Evolutionary conservation across 495 filamentous ascomycete genomes (phyloP).

Genomic region (Penicillium dipodomyicola): DNA sequence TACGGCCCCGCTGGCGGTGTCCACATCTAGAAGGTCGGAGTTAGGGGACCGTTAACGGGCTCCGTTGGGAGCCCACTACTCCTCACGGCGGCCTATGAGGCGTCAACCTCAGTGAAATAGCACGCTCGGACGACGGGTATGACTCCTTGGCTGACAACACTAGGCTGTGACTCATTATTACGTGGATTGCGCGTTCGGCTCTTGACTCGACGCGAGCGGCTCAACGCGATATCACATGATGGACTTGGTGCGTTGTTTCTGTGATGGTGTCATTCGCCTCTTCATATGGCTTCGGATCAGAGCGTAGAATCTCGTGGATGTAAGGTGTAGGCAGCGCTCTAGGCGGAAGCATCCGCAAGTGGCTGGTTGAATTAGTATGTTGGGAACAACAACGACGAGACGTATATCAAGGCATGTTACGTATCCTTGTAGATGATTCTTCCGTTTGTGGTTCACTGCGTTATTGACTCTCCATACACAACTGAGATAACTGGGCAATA

Average conservation of each 20-base stretch:
- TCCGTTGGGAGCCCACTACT: neutral
- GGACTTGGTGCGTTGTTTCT: neutral
- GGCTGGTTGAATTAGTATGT: neutral
- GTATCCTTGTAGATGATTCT: neutral
- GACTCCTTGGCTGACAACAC: slow-evolving; percentile 3
- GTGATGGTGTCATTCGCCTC: neutral
- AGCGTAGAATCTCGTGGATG: neutral
- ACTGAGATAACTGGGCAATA: neutral
- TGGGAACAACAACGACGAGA: neutral
- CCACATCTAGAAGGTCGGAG: slow-evolving; percentile 6
- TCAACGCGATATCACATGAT: slow-evolving; percentile 10
- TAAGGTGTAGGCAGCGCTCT: neutral
- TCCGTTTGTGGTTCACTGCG: neutral
- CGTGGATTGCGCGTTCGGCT: neutral
- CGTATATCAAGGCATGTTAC: neutral
- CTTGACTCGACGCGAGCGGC: slow-evolving; percentile 3
- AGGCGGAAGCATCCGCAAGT: no score
- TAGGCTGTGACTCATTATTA: slow-evolving; percentile 12
- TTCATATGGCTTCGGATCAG: neutral
- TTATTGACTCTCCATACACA: neutral
- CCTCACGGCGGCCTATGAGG: neutral
- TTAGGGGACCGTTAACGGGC: slow-evolving; percentile 4
- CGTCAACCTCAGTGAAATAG: neutral
- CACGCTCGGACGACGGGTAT: neutral
- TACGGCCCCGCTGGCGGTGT: slow-evolving; percentile 1